A percentile compares a stretch with the other conserved stretches of the same genome.
phyloP scores from a whole-genome alignment of 2,329 filamentous ascomycete species.

The Tympanopsis confertula region DNA sequence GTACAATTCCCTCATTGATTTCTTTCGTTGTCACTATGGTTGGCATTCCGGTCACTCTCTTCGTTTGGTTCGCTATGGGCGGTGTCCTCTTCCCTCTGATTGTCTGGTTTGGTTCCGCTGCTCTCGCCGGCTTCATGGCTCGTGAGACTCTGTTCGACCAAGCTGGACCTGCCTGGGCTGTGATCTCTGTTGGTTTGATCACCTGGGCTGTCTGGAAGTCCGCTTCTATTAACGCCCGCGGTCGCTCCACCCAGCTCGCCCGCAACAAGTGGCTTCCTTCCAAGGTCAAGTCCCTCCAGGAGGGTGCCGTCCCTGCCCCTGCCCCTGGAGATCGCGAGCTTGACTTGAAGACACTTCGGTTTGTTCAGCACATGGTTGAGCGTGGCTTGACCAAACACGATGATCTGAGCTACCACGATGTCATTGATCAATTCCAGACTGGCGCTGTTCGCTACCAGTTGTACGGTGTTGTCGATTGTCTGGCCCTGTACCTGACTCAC shows the following conservation, averaged over 20 bases:
- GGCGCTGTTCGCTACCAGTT: constrained; percentile 11
- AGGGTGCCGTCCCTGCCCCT: too few species aligned
- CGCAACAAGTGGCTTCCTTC: too few species aligned
- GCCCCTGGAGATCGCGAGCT: constrained; percentile 4
- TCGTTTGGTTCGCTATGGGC: constrained; percentile 2
- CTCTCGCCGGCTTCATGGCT: background rate
- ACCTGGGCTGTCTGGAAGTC: too few species aligned
- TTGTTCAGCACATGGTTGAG: constrained; percentile 9
- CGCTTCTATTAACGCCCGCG: too few species aligned
- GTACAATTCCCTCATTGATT: background rate
- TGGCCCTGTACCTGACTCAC: constrained; percentile 8
- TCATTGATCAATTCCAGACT: constrained; percentile 13
- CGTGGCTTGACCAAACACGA: constrained; percentile 6
- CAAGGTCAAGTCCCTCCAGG: too few species aligned
- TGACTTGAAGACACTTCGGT: constrained; percentile 2
- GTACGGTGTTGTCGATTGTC: constrained; percentile 8
- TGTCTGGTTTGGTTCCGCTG: background rate
- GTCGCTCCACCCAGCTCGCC: too few species aligned
- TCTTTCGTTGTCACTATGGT: too few species aligned
- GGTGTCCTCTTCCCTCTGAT: constrained; percentile 1
- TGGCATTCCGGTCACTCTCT: constrained; percentile 1
- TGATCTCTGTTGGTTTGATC: too few species aligned
- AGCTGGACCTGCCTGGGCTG: too few species aligned
- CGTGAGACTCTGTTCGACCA: too few species aligned
- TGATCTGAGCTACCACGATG: constrained; percentile 9